Evolutionary conservation across 768 basidiomycete species (phyloP), one percentile per base, ranked within the genome.

Genomic region (Hygrocybe punicea): DNA sequence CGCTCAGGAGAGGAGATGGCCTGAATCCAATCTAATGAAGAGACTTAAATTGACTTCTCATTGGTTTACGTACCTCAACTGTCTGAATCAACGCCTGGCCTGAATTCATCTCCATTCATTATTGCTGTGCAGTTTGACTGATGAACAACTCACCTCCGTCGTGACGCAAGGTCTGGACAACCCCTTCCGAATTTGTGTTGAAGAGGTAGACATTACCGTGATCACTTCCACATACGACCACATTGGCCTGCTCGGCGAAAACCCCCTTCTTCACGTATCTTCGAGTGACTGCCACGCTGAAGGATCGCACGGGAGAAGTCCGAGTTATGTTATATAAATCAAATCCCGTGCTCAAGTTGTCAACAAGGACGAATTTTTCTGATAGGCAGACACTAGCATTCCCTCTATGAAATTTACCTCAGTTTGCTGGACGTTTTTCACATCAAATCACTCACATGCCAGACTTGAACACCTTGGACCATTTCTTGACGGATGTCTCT

Each of bases 181-280:
- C 19, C n/a, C 4, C 49, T 29, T n/a, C 49, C 11, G 17, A 29
- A 14, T 51, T n/a, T 11, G 16, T 33, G 29, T 34, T n/a, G 29
- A 51, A 51, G 10, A 51, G 11, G 29, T 51, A 51, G 24, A 51
- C 11, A 6, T 33, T 36, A 23, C 49, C 14, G 34, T 51, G 49
- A 51, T 51, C 49, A 51, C 49, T 51, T 21, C 49, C 49, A 21
- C 49, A 51, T 34, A 34, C 49, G 7, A 51, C 29, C 13, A n/a
- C 14, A 16, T 17, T 34, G n/a, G 19, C 49, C 17, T 51, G 17
- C 19, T 51, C 21, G 13, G 45, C 5, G 21, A 47, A 47, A 19
- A 47, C 21, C 21, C 45, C 45, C 21, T 47, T 6, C 29, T 51
- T 51, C 16, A 29, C 25, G 17, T 29, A 51, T 34, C 16, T n/a